phyloP scores from a whole-genome alignment of 164 flowering plant genomes.

The Nelumbo lutea region DNA sequence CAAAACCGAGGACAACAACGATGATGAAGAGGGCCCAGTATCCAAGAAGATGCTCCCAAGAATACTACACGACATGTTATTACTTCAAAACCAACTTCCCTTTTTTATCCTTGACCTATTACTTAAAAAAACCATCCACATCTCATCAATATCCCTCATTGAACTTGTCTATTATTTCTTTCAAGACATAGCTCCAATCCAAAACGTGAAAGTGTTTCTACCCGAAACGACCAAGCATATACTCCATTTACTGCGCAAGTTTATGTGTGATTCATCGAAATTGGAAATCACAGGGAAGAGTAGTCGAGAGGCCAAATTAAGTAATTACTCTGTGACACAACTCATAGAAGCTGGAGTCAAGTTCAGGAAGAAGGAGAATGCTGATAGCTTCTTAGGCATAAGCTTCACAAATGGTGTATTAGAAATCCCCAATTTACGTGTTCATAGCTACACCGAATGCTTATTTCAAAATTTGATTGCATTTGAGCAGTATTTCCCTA shows the following conservation, averaged over 20 bases:
- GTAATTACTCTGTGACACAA: no score
- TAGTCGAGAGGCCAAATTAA: no score
- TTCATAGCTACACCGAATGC: background rate
- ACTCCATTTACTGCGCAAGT: no score
- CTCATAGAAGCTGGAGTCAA: no score
- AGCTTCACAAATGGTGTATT: background rate
- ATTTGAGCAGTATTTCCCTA: background rate
- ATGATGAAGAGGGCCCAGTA: background rate
- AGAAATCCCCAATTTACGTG: background rate
- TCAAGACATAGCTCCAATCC: background rate
- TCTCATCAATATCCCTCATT: background rate
- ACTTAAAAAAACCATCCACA: background rate
- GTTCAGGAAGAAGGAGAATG: no score
- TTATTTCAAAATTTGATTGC: background rate
- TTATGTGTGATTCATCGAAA: no score
- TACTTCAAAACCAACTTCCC: slow-evolving; percentile 13
- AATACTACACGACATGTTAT: slow-evolving; percentile 17
- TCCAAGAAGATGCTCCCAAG: background rate
- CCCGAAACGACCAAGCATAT: no score
- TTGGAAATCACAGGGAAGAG: no score
- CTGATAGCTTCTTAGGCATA: no score
- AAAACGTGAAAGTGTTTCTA: no score
- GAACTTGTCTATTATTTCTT: slow-evolving; percentile 2
- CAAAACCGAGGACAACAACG: background rate
- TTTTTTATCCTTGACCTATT: slow-evolving; percentile 10